Conservation (phyloP, 495 filamentous ascomycete species). For the Pyrenopolyporus hunteri region DNA sequence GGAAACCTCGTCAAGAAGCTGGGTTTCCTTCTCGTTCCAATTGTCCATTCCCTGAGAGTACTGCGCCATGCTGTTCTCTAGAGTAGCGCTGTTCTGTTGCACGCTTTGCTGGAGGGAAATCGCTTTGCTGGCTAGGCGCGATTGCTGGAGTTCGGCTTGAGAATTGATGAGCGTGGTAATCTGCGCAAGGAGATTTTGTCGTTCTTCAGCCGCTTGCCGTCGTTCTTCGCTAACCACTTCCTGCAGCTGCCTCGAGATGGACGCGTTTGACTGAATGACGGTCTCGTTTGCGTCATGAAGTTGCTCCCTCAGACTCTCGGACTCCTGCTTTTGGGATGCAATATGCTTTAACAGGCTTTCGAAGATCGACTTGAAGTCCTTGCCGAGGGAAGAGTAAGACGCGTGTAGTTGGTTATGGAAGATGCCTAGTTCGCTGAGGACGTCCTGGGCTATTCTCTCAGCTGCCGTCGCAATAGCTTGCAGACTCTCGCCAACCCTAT, state of each 20-base stretch:
- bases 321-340: conserved; percentile 78
- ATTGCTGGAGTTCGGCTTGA: conserved; percentile 73
- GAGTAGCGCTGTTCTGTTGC: conserved; percentile 60
- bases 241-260: conserved; percentile 71
- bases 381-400: conserved; percentile 88
- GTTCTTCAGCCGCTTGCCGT: conserved; percentile 72
- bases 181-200: conserved; percentile 73
- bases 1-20: conserved; percentile 71
- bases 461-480: conserved; percentile 84
- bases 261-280: conserved; percentile 68
- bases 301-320: conserved; percentile 70
- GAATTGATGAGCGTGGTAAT: conserved; percentile 76
- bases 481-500: conserved; percentile 82
- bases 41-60: conserved; percentile 75
- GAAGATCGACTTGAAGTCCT: conserved; percentile 85
- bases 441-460: conserved; percentile 84
- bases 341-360: conserved; percentile 76
- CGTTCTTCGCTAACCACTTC: conserved; percentile 77
- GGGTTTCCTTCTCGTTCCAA: conserved; percentile 73
- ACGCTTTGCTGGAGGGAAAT: conserved; percentile 67
- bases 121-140: conserved; percentile 69
- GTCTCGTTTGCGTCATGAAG: conserved; percentile 69
- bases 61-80: conserved; percentile 66
- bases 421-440: conserved; percentile 81
- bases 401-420: conserved; percentile 84